These are phyloP conservation scores for Centaurea solstitialis DNA, from an alignment of 129 eudicot genomes.

Conservation along the genomic window DNA sequence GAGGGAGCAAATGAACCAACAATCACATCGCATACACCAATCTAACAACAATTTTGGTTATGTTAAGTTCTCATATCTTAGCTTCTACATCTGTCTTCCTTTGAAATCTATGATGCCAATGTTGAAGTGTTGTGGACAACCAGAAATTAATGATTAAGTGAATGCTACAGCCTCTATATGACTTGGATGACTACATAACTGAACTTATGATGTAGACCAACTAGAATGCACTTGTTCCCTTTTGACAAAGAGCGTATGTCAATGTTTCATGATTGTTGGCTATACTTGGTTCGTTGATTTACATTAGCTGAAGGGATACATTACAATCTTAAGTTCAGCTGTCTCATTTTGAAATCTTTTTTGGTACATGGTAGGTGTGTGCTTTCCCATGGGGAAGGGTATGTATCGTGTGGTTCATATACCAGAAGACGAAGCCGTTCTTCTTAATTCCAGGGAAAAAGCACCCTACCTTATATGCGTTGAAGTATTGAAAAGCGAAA, in stretches of 20 bases:
- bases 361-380: conserved; percentile 60
- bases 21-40: too few relatives aligned
- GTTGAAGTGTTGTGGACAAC: too few relatives aligned
- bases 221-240: background rate
- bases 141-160: too few relatives aligned
- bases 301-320: conserved; percentile 3
- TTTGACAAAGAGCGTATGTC: background rate
- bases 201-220: background rate
- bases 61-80: too few relatives aligned
- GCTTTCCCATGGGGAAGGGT: conserved; percentile 97
- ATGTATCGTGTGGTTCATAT: conserved; percentile 92
- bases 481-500: conserved; percentile 88
- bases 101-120: too few relatives aligned
- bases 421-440: conserved; percentile 99
- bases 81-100: too few relatives aligned
- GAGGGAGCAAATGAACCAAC: too few relatives aligned
- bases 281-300: conserved; percentile 4
- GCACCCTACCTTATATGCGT: conserved; percentile 95
- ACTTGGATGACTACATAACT: background rate
- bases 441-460: conserved; percentile 93
- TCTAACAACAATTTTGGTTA: too few relatives aligned
- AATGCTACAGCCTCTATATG: too few relatives aligned
- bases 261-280: background rate
- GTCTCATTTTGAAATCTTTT: background rate
- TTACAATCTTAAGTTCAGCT: conserved; percentile 11